A percentile compares a stretch with the other conserved stretches of the same genome.
Conservation (phyloP, 192 early-diverging fungal genomes). For the Coemansia sp. region DNA sequence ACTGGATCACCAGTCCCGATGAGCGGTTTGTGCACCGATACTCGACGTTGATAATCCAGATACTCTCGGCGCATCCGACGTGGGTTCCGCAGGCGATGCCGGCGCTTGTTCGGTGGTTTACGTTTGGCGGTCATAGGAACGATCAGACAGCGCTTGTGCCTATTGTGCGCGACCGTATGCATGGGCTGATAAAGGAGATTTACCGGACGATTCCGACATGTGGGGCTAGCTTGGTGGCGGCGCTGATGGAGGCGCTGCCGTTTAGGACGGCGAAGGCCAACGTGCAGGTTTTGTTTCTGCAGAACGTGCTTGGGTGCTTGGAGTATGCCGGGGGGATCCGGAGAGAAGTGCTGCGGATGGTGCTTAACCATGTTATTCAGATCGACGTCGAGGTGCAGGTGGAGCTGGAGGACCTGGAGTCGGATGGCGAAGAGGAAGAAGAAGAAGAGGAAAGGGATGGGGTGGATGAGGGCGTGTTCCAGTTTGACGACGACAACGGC, state of each 20-base stretch:
- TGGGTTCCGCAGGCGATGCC: slow-evolving; percentile 40
- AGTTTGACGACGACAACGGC: slow-evolving; percentile 55
- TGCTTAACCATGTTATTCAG: slow-evolving; percentile 80
- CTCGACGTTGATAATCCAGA: slow-evolving; percentile 35
- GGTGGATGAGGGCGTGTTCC: slow-evolving; percentile 45
- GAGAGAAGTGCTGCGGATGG: slow-evolving; percentile 66
- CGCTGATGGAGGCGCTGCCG: slow-evolving; percentile 22
- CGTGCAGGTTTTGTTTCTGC: slow-evolving; percentile 48
- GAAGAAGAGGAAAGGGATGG: slow-evolving; percentile 29
- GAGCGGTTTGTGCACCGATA: slow-evolving; percentile 37
- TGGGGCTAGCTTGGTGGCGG: slow-evolving; percentile 28
- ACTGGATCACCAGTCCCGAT: slow-evolving; percentile 29
- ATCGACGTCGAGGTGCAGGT: slow-evolving; percentile 93
- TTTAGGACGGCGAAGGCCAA: slow-evolving; percentile 26
- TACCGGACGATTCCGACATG: slow-evolving; percentile 39
- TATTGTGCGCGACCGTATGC: slow-evolving; percentile 21
- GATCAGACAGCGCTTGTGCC: slow-evolving; percentile 14
- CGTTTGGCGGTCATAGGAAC: slow-evolving; percentile 17
- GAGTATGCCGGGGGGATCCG: slow-evolving; percentile 75
- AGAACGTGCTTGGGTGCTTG: slow-evolving; percentile 69
- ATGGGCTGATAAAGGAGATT: slow-evolving; percentile 28
- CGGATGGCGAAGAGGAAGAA: slow-evolving; percentile 41
- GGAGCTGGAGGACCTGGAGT: slow-evolving; percentile 79
- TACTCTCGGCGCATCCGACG: slow-evolving; percentile 35
- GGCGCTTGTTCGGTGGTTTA: slow-evolving; percentile 38